phyloP scores from a whole-genome alignment of 345 rosid species.

The Syzygium aromaticum region DNA sequence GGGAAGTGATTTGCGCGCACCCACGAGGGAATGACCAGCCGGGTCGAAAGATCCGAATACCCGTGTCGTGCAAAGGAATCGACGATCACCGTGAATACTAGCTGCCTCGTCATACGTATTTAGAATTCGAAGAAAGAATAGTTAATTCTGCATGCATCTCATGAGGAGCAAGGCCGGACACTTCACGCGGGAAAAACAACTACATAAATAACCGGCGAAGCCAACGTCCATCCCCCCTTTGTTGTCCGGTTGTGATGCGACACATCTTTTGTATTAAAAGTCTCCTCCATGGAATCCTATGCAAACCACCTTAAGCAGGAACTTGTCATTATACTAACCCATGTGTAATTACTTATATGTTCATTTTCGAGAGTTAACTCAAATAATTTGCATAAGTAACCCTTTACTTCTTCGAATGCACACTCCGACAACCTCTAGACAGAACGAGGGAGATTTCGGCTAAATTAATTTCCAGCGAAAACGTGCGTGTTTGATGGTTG shows the following conservation, averaged over 20 bases:
- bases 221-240: not conserved
- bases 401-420: not conserved
- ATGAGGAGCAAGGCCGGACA: not conserved
- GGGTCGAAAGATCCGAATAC: not conserved
- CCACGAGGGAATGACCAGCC: rapidly evolving
- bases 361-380: not conserved
- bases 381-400: not conserved
- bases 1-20: not conserved
- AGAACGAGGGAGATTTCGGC: too few species aligned
- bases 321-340: not conserved
- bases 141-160: not conserved
- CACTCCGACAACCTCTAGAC: too few species aligned
- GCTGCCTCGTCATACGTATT: too few species aligned
- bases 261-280: not conserved
- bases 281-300: not conserved
- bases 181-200: not conserved
- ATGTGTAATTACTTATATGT: not conserved
- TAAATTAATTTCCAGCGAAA: too few species aligned
- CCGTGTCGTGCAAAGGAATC: rapidly evolving
- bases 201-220: not conserved
- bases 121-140: not conserved
- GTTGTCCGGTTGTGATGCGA: not conserved
- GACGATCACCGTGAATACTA: too few species aligned
- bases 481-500: not conserved
- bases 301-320: not conserved